These are phyloP conservation scores for Rhizophora mangle DNA, from an alignment of 345 rosid genomes.

Conservation along the genomic window DNA sequence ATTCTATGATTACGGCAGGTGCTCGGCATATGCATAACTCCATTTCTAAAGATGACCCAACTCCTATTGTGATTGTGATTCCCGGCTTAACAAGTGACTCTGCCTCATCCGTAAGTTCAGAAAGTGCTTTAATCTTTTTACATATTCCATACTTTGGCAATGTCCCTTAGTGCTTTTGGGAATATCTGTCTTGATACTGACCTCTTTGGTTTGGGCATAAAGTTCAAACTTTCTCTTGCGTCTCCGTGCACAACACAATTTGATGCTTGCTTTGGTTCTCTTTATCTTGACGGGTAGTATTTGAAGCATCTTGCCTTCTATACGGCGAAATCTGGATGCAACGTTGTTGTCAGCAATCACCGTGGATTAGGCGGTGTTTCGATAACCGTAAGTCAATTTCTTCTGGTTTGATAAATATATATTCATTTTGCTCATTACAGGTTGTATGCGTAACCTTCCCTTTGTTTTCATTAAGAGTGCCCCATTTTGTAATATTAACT, in stretches of 20 bases:
- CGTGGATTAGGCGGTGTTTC: slow-evolving; percentile 90
- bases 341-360: slow-evolving; percentile 87
- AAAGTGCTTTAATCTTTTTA: neutral
- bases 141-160: neutral
- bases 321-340: slow-evolving; percentile 69
- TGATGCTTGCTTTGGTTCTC: neutral
- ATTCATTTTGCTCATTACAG: neutral
- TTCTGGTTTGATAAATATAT: neutral
- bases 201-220: neutral
- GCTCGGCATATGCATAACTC: slow-evolving; percentile 17
- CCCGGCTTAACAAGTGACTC: slow-evolving; percentile 81
- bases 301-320: slow-evolving; percentile 68
- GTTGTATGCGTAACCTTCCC: no score
- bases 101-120: slow-evolving; percentile 50
- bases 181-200: neutral
- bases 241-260: neutral
- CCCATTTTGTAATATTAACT: no score
- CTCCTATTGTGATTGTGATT: slow-evolving; percentile 53
- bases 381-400: slow-evolving; percentile 61
- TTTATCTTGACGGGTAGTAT: slow-evolving; percentile 46
- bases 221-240: neutral
- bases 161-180: neutral
- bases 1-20: slow-evolving; percentile 33
- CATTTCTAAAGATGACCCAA: slow-evolving; percentile 45
- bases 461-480: no score